These are phyloP conservation scores for Pythium utonaiense DNA, from an alignment of 352 stramenopile genomes.

Conservation along the genomic window DNA sequence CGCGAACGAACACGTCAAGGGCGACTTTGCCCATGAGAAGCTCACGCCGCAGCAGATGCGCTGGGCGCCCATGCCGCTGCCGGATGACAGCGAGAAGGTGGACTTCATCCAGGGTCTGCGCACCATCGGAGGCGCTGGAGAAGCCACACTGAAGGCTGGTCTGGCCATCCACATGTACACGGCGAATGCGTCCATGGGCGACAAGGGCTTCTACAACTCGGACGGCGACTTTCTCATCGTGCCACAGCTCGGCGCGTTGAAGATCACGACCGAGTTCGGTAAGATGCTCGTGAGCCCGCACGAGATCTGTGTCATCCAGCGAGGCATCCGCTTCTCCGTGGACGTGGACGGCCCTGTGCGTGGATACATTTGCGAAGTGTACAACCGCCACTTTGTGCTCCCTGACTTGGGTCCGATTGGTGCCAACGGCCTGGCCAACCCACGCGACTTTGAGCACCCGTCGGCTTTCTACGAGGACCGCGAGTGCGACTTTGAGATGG, in stretches of 20 bases:
- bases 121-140: slow-evolving; percentile 85
- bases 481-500: slow-evolving; percentile 63
- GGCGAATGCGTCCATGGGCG: slow-evolving; percentile 86
- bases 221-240: slow-evolving; percentile 97
- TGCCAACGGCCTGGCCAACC: slow-evolving; percentile 95
- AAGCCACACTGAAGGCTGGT: slow-evolving; percentile 88
- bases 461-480: slow-evolving; percentile 88
- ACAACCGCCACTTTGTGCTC: slow-evolving; percentile 93
- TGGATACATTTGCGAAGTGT: slow-evolving; percentile 96
- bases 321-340: slow-evolving; percentile 93
- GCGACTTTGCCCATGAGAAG: slow-evolving; percentile 64
- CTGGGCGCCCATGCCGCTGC: slow-evolving; percentile 87
- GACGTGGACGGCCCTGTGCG: slow-evolving; percentile 78
- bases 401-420: slow-evolving; percentile 95
- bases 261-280: slow-evolving; percentile 93
- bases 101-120: slow-evolving; percentile 90
- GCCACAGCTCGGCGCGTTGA: slow-evolving; percentile 87
- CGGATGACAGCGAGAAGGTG: slow-evolving; percentile 38
- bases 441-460: slow-evolving; percentile 93
- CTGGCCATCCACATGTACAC: slow-evolving; percentile 94
- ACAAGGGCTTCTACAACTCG: slow-evolving; percentile 93
- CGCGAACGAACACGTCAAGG: slow-evolving; percentile 48
- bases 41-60: slow-evolving; percentile 91
- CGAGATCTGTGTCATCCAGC: slow-evolving; percentile 95
- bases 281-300: slow-evolving; percentile 78